Percentiles rank a stretch among this genome's conserved stretches.
These are phyloP conservation scores for Camellia japonica DNA, from an alignment of 148 eudicot genomes.

Conservation along the genomic window DNA sequence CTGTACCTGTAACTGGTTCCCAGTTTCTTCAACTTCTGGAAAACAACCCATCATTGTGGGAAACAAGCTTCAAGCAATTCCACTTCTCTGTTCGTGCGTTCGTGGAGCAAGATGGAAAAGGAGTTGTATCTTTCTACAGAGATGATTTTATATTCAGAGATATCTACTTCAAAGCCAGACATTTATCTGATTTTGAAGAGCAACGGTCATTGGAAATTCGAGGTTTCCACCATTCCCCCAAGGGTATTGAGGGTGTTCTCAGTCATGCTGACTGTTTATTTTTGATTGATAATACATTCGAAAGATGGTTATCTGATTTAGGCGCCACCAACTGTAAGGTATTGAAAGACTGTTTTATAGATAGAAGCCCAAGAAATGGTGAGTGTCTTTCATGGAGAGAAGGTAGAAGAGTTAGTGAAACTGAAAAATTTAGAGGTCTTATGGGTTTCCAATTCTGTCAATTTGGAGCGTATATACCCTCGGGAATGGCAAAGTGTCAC, in stretches of 20 bases:
- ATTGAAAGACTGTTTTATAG: conserved; percentile 32
- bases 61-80: conserved; percentile 14
- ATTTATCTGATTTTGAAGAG: conserved; percentile 12
- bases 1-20: conserved; percentile 7
- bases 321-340: conserved; percentile 4
- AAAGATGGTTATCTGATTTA: conserved; percentile 1
- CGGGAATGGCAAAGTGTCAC: background rate
- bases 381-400: conserved; percentile 9
- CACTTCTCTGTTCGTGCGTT: conserved; percentile 24
- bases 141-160: conserved; percentile 26
- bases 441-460: conserved; percentile 20
- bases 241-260: conserved; percentile 17
- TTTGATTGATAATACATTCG: conserved; percentile 19
- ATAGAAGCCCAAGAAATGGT: conserved; percentile 26
- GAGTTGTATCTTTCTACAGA: conserved; percentile 1
- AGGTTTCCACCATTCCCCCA: conserved; percentile 18
- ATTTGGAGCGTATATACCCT: conserved; percentile 17
- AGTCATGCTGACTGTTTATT: conserved; percentile 9
- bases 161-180: conserved; percentile 15
- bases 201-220: conserved; percentile 16
- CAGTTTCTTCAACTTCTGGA: conserved; percentile 19
- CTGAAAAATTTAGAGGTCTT: conserved; percentile 15
- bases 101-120: background rate
- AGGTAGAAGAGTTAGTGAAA: conserved; percentile 3
- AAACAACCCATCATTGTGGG: conserved; percentile 10